These are phyloP conservation scores for Trichosporon sp. DNA, from an alignment of 1,284 basidiomycete species.

Conservation along the genomic window DNA sequence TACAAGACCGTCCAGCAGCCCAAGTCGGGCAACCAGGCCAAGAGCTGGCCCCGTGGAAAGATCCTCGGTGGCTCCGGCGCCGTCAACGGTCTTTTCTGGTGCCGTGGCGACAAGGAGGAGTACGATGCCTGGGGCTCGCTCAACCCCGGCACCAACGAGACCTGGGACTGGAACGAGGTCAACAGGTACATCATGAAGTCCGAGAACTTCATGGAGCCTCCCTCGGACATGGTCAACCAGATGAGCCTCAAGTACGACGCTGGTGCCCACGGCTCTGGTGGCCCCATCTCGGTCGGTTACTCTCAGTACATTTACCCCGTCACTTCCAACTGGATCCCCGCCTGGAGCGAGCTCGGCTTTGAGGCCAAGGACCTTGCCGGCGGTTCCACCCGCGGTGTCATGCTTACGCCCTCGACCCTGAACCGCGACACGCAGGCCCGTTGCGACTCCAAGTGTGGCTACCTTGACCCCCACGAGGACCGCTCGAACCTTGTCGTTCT, in stretches of 20 bases:
- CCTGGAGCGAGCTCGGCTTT: conserved; percentile 53
- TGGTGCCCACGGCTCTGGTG: conserved; percentile 52
- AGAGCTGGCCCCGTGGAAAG: conserved; percentile 61
- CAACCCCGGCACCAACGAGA: conserved; percentile 37
- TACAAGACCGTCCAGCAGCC: conserved; percentile 54
- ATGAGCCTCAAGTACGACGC: conserved; percentile 49
- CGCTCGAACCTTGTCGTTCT: conserved; percentile 62
- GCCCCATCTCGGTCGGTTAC: conserved; percentile 52
- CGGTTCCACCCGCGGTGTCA: conserved; percentile 40
- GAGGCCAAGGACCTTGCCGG: conserved; percentile 49
- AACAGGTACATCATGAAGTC: conserved; percentile 49
- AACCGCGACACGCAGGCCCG: conserved; percentile 63
- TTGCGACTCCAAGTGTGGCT: conserved; percentile 63
- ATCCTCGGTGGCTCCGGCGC: conserved; percentile 65
- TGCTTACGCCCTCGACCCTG: conserved; percentile 60
- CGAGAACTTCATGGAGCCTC: conserved; percentile 51
- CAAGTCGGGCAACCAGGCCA: conserved; percentile 25
- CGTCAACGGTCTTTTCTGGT: conserved; percentile 67
- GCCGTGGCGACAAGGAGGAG: conserved; percentile 43
- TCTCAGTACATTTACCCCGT: conserved; percentile 52
- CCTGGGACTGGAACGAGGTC: conserved; percentile 47
- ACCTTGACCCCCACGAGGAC: conserved; percentile 61
- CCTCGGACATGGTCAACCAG: conserved; percentile 32
- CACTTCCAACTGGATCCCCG: conserved; percentile 56
- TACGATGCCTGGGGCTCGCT: conserved; percentile 51